Evolutionary conservation across 2,329 filamentous ascomycete genomes (phyloP).

Genomic region (Biscogniauxia marginata): DNA sequence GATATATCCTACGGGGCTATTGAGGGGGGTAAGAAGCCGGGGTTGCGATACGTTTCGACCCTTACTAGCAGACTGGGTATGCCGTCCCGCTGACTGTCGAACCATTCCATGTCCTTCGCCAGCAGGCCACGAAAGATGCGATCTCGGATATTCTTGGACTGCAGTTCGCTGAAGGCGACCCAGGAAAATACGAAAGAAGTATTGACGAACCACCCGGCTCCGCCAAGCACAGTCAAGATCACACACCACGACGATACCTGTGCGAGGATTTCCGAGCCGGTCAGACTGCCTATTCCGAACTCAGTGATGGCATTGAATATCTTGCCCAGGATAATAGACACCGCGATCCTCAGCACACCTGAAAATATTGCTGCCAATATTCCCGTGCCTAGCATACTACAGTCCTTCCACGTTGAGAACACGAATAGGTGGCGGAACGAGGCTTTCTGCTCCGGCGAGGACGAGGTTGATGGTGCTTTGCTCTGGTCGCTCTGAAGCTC

Average conservation of each 20-base stretch:
- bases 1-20: slow-evolving; percentile 2
- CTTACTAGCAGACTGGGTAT: slow-evolving; percentile 68
- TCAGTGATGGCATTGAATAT: slow-evolving; percentile 71
- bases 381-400: slow-evolving; percentile 52
- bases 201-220: slow-evolving; percentile 65
- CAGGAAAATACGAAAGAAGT: slow-evolving; percentile 67
- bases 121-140: slow-evolving; percentile 67
- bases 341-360: slow-evolving; percentile 62
- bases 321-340: slow-evolving; percentile 70
- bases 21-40: neutral
- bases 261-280: slow-evolving; percentile 49
- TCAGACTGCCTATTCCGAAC: slow-evolving; percentile 57
- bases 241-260: slow-evolving; percentile 60
- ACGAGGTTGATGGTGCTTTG: slow-evolving; percentile 1
- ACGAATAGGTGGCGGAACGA: slow-evolving; percentile 56
- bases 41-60: slow-evolving; percentile 62
- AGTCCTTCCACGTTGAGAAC: slow-evolving; percentile 66
- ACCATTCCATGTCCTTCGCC: slow-evolving; percentile 78
- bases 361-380: slow-evolving; percentile 55
- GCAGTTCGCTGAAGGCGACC: slow-evolving; percentile 77
- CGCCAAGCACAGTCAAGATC: slow-evolving; percentile 62
- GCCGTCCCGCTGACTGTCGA: slow-evolving; percentile 70
- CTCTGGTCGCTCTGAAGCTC: neutral
- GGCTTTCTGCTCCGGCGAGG: neutral
- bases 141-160: slow-evolving; percentile 65